phyloP scores from a whole-genome alignment of 495 filamentous ascomycete species.

The Pyronema omphalodes region DNA sequence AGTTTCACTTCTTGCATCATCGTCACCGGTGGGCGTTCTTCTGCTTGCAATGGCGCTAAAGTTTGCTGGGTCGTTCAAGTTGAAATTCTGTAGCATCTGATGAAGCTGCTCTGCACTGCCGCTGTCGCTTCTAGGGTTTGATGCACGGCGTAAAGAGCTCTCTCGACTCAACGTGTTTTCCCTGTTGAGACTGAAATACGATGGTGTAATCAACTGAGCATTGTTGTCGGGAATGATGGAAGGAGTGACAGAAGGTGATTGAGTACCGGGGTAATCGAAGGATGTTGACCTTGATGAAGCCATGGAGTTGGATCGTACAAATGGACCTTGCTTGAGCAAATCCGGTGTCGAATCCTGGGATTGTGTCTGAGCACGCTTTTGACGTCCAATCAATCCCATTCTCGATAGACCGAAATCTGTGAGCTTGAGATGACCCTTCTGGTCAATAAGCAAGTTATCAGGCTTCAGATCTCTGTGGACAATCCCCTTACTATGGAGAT shows the following conservation, averaged over 20 bases:
- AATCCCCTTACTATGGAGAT: slow-evolving; percentile 84
- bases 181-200: slow-evolving; percentile 70
- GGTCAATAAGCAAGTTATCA: slow-evolving; percentile 92
- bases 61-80: slow-evolving; percentile 42
- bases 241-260: slow-evolving; percentile 41
- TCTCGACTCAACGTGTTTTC: slow-evolving; percentile 51
- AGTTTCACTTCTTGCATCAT: slow-evolving; percentile 41
- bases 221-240: slow-evolving; percentile 64
- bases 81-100: slow-evolving; percentile 68
- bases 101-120: slow-evolving; percentile 70
- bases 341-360: slow-evolving; percentile 68
- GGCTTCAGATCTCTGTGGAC: slow-evolving; percentile 94
- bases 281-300: slow-evolving; percentile 91
- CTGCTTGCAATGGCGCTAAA: slow-evolving; percentile 17
- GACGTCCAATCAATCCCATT: slow-evolving; percentile 91
- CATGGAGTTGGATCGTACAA: slow-evolving; percentile 65
- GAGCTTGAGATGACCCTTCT: slow-evolving; percentile 87
- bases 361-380: slow-evolving; percentile 70
- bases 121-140: slow-evolving; percentile 81
- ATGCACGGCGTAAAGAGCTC: slow-evolving; percentile 49
- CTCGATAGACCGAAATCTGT: slow-evolving; percentile 95
- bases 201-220: slow-evolving; percentile 55
- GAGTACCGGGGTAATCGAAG: slow-evolving; percentile 73
- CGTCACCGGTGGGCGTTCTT: slow-evolving; percentile 32
- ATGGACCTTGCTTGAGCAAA: slow-evolving; percentile 79